phyloP scores from a whole-genome alignment of 2,329 filamentous ascomycete species.

The Sphaerulina populicola region DNA sequence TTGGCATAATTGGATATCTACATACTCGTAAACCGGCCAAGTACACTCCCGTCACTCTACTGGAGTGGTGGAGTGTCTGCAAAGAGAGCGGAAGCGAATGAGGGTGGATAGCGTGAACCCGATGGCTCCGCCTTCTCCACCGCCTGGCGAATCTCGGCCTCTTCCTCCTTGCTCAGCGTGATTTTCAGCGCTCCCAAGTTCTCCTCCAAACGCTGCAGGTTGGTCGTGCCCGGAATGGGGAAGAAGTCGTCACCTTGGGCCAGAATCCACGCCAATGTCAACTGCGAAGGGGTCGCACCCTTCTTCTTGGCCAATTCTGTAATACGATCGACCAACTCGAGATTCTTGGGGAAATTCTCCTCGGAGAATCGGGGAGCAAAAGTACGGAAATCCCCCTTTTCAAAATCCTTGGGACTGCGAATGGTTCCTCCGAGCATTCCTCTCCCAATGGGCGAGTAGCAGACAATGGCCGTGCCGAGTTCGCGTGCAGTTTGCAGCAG shows the following conservation, averaged over 20 bases:
- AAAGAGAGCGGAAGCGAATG: slow-evolving; percentile 30
- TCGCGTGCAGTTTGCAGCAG: slow-evolving; percentile 51
- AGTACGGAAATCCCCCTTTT: slow-evolving; percentile 43
- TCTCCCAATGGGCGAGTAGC: slow-evolving; percentile 53
- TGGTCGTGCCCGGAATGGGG: slow-evolving; percentile 30
- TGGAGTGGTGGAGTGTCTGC: slow-evolving; percentile 35
- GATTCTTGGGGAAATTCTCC: slow-evolving; percentile 50
- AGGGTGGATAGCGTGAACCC: slow-evolving; percentile 37
- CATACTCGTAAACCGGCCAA: too few species aligned
- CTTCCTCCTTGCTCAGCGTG: slow-evolving; percentile 33
- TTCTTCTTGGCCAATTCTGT: slow-evolving; percentile 47
- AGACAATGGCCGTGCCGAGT: slow-evolving; percentile 50
- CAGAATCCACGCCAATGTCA: slow-evolving; percentile 57
- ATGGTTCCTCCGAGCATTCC: slow-evolving; percentile 50
- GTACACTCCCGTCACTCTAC: neutral
- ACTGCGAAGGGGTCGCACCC: slow-evolving; percentile 47
- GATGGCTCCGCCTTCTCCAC: slow-evolving; percentile 30
- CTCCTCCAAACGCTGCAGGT: slow-evolving; percentile 36
- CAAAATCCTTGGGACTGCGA: slow-evolving; percentile 42
- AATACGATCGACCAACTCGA: slow-evolving; percentile 47
- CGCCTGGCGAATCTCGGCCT: slow-evolving; percentile 33
- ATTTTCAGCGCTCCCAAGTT: slow-evolving; percentile 36
- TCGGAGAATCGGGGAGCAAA: slow-evolving; percentile 43
- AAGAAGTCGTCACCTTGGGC: slow-evolving; percentile 51
- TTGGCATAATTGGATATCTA: too few species aligned